A percentile compares a stretch with the other conserved stretches of the same genome.
Evolutionary conservation across 202 grass and related monocot genomes (phyloP).

Genomic region (Eragrostis tef): DNA sequence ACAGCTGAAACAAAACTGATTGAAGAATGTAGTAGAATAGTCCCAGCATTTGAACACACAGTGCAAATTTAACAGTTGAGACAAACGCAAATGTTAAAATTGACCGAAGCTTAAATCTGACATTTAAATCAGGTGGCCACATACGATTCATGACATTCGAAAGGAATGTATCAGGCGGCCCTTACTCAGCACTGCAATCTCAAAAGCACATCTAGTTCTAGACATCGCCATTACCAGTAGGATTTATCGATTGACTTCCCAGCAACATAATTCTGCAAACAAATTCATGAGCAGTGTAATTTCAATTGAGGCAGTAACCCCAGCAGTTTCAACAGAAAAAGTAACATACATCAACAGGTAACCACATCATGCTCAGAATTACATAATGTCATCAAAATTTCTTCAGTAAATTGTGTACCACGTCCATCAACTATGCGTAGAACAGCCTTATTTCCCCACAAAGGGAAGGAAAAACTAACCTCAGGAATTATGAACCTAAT

Average conservation of each 20-base stretch:
- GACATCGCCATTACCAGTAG: constrained; percentile 3
- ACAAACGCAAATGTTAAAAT: background rate
- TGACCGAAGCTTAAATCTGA: constrained; percentile 11
- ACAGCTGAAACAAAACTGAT: background rate
- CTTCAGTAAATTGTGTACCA: constrained; percentile 14
- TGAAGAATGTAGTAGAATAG: background rate
- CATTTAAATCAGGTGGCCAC: background rate
- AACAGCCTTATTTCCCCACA: constrained; percentile 46
- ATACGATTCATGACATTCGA: background rate
- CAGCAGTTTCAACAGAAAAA: background rate
- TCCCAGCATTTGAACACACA: background rate
- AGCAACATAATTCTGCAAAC: background rate
- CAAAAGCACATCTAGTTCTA: background rate
- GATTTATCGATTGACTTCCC: constrained; percentile 17
- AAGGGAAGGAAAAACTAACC: constrained; percentile 34
- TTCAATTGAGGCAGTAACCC: background rate
- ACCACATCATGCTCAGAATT: background rate
- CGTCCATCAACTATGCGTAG: constrained; percentile 26
- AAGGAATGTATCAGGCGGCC: too few relatives aligned
- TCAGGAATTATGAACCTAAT: constrained; percentile 12
- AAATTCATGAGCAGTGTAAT: background rate
- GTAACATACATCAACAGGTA: background rate
- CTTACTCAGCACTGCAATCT: background rate
- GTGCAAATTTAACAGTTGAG: background rate
- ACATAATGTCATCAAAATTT: constrained; percentile 32